Base-by-base conservation (phyloP, 352 stramenopile genomes). In the Phytophthora tubulina region DNA sequence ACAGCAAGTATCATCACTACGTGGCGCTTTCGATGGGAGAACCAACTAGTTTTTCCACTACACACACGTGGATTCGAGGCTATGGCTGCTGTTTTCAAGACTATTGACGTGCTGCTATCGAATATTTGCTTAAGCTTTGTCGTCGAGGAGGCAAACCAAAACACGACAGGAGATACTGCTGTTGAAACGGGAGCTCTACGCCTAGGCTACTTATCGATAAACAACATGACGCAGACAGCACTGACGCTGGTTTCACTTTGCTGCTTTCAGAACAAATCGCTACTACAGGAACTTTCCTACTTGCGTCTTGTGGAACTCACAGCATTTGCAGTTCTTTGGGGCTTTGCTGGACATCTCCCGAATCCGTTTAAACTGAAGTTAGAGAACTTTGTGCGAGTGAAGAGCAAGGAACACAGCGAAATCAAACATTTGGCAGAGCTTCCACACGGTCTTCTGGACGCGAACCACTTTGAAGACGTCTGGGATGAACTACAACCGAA, bases 311-410 rank as follows among this genome's bases (percentile, higher is more conserved):
- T 73, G 2, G 70, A 79, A 8, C 41, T 90, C 2, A 69, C 82
- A 10, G 73, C 68, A 0, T 91, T 90, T 49, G 67, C 78, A n/a
- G 66, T 89, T 3, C 55, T 87, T 0, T 92, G 81, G 82, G 82
- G 81, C 0, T 81, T 88, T 48, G 33, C 59, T 4, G 81, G 82
- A 0, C 85, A 91, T n/a, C 38, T 90, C 0, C 32, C 33, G 6
- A 81, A 89, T 27, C 14, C 70, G 0, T 57, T 71, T 9, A 78
- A 79, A 11, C 66, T 78, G 27, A 90, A 90, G 30, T 48, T 92
- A 11, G 85, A 92, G 33, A 76, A 75, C 30, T 79, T 76, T 39
- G 31, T 91, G 7, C 78, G 78, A 27, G 46, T 63, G 1, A 72
- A 88, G 13, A 58, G 76, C 14, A 88, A 91, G 45, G 69, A 75